These are phyloP conservation scores for Nothophoma quercina DNA, from an alignment of 2,329 filamentous ascomycete species.

Conservation along the genomic window DNA sequence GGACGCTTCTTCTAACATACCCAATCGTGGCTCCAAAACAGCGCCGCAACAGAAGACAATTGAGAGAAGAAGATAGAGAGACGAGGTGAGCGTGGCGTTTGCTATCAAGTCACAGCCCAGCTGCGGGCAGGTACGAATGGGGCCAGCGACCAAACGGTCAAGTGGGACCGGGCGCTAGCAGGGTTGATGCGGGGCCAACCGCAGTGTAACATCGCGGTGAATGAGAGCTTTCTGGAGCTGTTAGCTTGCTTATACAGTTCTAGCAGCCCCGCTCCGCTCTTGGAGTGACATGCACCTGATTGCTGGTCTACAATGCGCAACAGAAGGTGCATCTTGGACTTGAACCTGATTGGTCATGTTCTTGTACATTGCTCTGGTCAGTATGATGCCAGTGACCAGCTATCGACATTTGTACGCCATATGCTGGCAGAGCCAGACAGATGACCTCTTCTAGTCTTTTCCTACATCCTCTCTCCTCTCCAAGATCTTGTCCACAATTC, in stretches of 20 bases:
- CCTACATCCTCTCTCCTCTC: constrained; percentile 63
- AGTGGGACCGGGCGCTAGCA: constrained; percentile 11
- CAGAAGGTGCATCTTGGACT: too few species aligned
- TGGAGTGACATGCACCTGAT: too few species aligned
- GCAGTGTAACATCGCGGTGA: constrained; percentile 4
- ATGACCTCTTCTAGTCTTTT: constrained; percentile 42
- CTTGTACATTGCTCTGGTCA: background rate
- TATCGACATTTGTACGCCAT: too few species aligned
- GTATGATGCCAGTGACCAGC: background rate
- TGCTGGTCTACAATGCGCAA: too few species aligned
- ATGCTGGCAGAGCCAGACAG: too few species aligned
- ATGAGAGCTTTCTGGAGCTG: background rate
- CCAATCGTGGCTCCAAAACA: background rate
- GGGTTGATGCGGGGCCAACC: constrained; percentile 5
- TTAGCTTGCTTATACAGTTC: too few species aligned
- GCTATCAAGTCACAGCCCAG: background rate
- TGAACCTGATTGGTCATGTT: background rate
- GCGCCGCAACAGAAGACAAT: background rate
- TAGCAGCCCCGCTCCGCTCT: too few species aligned
- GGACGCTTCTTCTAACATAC: background rate
- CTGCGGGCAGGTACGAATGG: constrained; percentile 2
- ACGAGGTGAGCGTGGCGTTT: background rate
- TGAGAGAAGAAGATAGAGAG: background rate
- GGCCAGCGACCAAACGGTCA: too few species aligned
- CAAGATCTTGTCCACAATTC: constrained; percentile 91